Percentiles rank a stretch among this genome's conserved stretches.
phyloP scores from a whole-genome alignment of 352 stramenopile genomes.

The Globisporangium nagaii region DNA sequence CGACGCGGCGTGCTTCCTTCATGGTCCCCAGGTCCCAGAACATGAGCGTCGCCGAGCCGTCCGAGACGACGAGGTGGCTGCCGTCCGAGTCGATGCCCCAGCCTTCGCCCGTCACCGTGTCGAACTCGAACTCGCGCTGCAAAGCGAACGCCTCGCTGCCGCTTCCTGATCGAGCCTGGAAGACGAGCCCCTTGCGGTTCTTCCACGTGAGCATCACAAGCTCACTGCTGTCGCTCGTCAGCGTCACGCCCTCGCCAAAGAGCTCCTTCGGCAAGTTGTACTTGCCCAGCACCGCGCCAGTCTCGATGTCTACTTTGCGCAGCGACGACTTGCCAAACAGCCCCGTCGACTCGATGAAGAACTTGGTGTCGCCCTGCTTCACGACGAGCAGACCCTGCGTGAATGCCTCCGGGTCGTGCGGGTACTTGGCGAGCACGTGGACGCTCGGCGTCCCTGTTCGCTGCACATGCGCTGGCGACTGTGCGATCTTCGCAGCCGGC shows the following conservation, averaged over 20 bases:
- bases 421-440: conserved; percentile 62
- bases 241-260: conserved; percentile 92
- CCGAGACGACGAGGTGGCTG: conserved; percentile 66
- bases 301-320: conserved; percentile 82
- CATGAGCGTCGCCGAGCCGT: conserved; percentile 86
- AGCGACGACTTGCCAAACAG: conserved; percentile 86
- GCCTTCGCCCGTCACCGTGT: conserved; percentile 78
- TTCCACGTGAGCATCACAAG: conserved; percentile 93
- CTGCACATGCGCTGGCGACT: neutral
- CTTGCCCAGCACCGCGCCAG: conserved; percentile 68
- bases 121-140: conserved; percentile 69
- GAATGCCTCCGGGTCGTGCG: conserved; percentile 81
- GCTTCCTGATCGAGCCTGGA: conserved; percentile 21
- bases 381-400: conserved; percentile 80
- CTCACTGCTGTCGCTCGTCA: conserved; percentile 42
- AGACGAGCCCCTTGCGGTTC: conserved; percentile 83
- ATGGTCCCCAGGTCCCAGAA: conserved; percentile 90
- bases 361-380: conserved; percentile 39
- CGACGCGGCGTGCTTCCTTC: conserved; percentile 60
- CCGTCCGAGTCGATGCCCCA: conserved; percentile 91
- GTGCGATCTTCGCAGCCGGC: conserved; percentile 12
- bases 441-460: conserved; percentile 21
- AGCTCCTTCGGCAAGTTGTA: conserved; percentile 46
- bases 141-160: conserved; percentile 23
- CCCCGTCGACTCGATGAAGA: conserved; percentile 92